These are phyloP conservation scores for Trichosporon sp. DNA, from an alignment of 1,284 basidiomycete genomes.

Conservation along the genomic window DNA sequence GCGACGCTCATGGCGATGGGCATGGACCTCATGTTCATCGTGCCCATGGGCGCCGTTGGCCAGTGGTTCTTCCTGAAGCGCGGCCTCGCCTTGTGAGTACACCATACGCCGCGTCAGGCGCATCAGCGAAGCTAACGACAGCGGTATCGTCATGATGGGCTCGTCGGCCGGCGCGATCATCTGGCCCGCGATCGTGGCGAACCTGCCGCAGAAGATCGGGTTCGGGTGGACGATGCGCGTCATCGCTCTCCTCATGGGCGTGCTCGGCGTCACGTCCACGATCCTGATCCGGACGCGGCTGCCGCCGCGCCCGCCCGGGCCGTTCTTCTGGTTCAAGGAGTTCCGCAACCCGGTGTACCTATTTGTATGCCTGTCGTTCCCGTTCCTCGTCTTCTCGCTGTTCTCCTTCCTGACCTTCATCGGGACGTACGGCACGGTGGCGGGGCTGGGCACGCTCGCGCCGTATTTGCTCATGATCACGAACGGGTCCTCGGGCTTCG, in stretches of 20 bases:
- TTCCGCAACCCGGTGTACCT: slow-evolving; percentile 34
- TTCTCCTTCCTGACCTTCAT: slow-evolving; percentile 37
- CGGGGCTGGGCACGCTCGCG: slow-evolving; percentile 29
- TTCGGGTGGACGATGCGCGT: slow-evolving; percentile 41
- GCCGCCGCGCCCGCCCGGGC: slow-evolving; percentile 33
- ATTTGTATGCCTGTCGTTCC: slow-evolving; percentile 24
- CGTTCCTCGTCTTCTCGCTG: slow-evolving; percentile 34
- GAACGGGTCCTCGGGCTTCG: slow-evolving; percentile 34
- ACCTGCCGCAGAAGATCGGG: slow-evolving; percentile 35
- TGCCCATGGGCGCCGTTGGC: slow-evolving; percentile 36
- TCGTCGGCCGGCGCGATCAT: slow-evolving; percentile 36
- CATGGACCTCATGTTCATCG: slow-evolving; percentile 40
- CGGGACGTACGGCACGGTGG: slow-evolving; percentile 34
- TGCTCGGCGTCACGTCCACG: slow-evolving; percentile 25
- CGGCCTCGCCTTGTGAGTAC: slow-evolving; percentile 36
- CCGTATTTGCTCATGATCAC: slow-evolving; percentile 41
- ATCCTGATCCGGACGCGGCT: slow-evolving; percentile 36
- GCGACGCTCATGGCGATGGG: slow-evolving; percentile 34
- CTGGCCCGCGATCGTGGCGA: slow-evolving; percentile 42
- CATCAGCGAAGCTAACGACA: slow-evolving; percentile 10
- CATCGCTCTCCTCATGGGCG: slow-evolving; percentile 32
- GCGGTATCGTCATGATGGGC: slow-evolving; percentile 34
- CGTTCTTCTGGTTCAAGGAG: slow-evolving; percentile 32
- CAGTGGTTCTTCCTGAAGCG: slow-evolving; percentile 42
- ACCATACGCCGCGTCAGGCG: background rate